Conservation (phyloP, 2,329 filamentous ascomycete species). For the Diaporthe eres region DNA sequence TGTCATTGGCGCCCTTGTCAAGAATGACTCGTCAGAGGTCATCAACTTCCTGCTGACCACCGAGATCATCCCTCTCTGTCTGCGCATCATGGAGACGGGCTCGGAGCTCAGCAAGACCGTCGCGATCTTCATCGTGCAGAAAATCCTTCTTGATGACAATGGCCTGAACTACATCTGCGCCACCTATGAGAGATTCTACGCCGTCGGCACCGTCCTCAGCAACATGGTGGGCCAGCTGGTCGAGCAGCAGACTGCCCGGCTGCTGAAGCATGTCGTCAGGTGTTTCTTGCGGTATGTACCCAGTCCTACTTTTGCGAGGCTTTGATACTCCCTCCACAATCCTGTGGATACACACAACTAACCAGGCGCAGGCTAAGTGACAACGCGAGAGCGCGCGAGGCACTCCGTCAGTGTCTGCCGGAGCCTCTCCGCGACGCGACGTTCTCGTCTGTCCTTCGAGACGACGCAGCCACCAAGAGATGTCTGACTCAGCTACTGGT, state of each 20-base stretch:
- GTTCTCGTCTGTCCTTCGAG: constrained; percentile 94
- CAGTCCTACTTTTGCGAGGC: background rate
- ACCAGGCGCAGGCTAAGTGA: constrained; percentile 81
- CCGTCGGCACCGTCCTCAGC: constrained; percentile 95
- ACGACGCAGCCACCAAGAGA: constrained; percentile 97
- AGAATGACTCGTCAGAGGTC: constrained; percentile 98
- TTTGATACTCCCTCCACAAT: background rate
- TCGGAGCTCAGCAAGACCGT: constrained; percentile 99
- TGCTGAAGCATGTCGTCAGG: constrained; percentile 97
- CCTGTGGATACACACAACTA: constrained; percentile 2
- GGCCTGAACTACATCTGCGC: constrained; percentile 98
- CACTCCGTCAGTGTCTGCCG: constrained; percentile 93
- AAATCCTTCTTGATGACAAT: constrained; percentile 96
- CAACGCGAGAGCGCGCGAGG: constrained; percentile 95
- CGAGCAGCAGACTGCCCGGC: constrained; percentile 94
- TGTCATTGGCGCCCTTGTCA: constrained; percentile 96
- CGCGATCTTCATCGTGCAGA: constrained; percentile 99
- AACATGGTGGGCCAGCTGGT: constrained; percentile 99
- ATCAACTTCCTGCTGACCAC: constrained; percentile 99
- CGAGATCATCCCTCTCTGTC: constrained; percentile 97
- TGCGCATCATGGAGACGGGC: constrained; percentile 99
- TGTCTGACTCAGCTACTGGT: constrained; percentile 97
- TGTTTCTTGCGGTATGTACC: constrained; percentile 89
- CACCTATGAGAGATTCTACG: constrained; percentile 98
- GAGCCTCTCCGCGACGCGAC: constrained; percentile 99